phyloP scores from a whole-genome alignment of 176 grass and related monocot genomes.

The Alopecurus myosuroides region DNA sequence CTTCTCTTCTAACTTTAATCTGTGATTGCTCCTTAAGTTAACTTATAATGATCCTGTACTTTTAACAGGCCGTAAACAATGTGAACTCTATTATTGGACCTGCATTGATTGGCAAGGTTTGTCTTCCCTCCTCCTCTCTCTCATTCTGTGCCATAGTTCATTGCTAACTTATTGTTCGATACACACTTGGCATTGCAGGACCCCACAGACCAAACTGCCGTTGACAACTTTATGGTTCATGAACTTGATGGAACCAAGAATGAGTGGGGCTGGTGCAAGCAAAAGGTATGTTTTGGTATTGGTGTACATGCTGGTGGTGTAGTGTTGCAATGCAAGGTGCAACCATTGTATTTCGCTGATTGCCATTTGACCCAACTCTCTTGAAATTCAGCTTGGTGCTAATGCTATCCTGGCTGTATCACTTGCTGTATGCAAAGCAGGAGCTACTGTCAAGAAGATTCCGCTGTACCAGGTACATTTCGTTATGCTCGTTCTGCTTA shows the following conservation, averaged over 20 bases:
- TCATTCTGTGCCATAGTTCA: neutral
- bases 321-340: neutral
- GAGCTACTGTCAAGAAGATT: too few species aligned
- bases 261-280: slow-evolving; percentile 98
- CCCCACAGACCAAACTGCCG: slow-evolving; percentile 56
- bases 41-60: neutral
- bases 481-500: slow-evolving; percentile 54
- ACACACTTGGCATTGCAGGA: slow-evolving; percentile 35
- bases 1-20: neutral
- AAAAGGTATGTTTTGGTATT: slow-evolving; percentile 50
- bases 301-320: neutral
- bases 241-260: slow-evolving; percentile 92
- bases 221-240: slow-evolving; percentile 96
- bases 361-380: slow-evolving; percentile 47
- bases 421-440: too few species aligned
- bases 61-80: neutral
- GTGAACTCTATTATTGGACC: too few species aligned
- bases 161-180: neutral
- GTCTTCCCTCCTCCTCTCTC: too few species aligned
- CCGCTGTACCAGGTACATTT: slow-evolving; percentile 75
- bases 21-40: neutral
- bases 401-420: too few species aligned
- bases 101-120: too few species aligned
- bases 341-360: neutral
- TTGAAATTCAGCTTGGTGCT: slow-evolving; percentile 83